Conservation (phyloP, 139 green algal species). For the Haematococcus sp. region DNA sequence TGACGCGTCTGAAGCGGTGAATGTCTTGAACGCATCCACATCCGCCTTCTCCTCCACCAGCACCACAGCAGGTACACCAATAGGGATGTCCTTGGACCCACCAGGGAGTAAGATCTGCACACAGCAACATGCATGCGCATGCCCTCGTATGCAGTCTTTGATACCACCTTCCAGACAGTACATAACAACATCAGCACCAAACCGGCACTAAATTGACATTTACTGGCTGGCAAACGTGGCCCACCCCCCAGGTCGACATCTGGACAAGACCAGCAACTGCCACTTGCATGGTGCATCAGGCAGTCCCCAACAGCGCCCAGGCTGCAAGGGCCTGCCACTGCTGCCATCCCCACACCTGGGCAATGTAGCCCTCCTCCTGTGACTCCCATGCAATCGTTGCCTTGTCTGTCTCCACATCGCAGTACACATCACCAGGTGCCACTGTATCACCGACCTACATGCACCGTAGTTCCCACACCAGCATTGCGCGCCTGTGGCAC, state of each 20-base stretch:
- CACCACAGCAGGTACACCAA: conserved; percentile 69
- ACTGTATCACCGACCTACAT: conserved; percentile 43
- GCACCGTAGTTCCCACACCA: neutral
- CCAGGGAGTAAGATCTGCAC: conserved; percentile 74
- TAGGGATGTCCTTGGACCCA: conserved; percentile 67
- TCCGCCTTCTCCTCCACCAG: conserved; percentile 71
- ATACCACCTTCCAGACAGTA: too few species aligned
- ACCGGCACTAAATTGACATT: too few species aligned
- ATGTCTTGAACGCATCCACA: conserved; percentile 68
- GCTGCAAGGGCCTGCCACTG: too few species aligned
- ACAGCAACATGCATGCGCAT: too few species aligned
- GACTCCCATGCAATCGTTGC: conserved; percentile 93
- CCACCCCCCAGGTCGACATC: too few species aligned
- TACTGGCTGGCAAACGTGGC: too few species aligned
- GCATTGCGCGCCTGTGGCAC: neutral
- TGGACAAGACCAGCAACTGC: too few species aligned
- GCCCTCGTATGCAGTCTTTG: too few species aligned
- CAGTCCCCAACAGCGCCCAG: too few species aligned
- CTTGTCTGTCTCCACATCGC: conserved; percentile 97
- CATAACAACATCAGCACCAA: too few species aligned
- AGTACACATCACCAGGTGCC: conserved; percentile 81
- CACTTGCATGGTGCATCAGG: too few species aligned
- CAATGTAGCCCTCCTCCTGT: conserved; percentile 90
- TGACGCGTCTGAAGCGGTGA: conserved; percentile 52
- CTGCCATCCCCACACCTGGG: conserved; percentile 27